Evolutionary conservation across 257 asterid genomes (phyloP), one percentile per base, ranked within the genome.

Genomic region (Solanum clarkiae): DNA sequence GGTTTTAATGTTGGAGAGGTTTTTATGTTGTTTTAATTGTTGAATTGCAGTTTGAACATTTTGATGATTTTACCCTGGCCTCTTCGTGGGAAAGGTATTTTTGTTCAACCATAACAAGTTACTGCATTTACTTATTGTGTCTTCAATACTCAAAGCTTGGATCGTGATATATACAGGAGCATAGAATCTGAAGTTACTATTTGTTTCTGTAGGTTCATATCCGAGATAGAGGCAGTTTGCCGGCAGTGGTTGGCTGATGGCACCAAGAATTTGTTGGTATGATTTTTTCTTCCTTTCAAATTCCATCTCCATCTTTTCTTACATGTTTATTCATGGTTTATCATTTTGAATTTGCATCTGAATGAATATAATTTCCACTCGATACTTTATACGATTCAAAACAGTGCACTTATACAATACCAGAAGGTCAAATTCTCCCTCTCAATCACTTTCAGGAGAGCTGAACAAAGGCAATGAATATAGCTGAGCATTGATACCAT

Each of bases 11-110:
- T 45, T 82, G 59, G n/a, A 24, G 77, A 51, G 20, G 85, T 60
- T 4, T 12, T 53, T 22, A 51, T 51, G 13, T 29, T 40, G 20
- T 53, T 68, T 69, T 53, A 13, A 56, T 59, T 40, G 45, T 84
- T 84, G 32, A 45, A n/a, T 13, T 90, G 92, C 97, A 95, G 98
- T 84, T 95, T 89, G 94, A 92, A 87, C 94, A 90, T 90, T 95
- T 95, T 89, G 95, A 95, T 88, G 98, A 95, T 89, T 95, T 95
- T 88, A 95, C 98, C 57, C 89, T 95, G 68, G 98, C 98, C 18
- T 95, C 98, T 32, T 92, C 98, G 5, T 94, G 98, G 98, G 98
- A 95, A 89, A 95, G 98, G 98, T 94, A 88, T 12, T 54, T 32
- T 20, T 40, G 1, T 47, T 63, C 18, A 17, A 60, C 24, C 45